phyloP scores from a whole-genome alignment of 1,284 basidiomycete species.

The Kalmanozyma brasiliensis region DNA sequence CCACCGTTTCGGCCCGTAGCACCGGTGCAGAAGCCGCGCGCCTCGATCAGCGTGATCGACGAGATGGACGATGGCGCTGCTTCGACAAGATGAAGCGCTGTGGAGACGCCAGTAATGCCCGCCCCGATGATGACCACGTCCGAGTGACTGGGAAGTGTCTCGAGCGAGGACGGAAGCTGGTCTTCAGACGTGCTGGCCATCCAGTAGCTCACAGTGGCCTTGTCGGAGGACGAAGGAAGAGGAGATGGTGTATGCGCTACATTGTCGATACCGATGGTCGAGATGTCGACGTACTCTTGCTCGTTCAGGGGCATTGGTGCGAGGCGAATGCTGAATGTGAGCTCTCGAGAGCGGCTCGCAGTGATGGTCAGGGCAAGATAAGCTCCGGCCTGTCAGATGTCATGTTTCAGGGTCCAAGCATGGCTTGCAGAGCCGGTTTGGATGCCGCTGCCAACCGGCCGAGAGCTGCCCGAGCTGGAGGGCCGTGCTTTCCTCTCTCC shows the following conservation, averaged over 20 bases:
- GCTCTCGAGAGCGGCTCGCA: neutral
- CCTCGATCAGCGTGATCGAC: slow-evolving; percentile 43
- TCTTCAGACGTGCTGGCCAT: slow-evolving; percentile 20
- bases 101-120: slow-evolving; percentile 51
- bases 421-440: no score
- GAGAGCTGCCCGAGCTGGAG: no score
- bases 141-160: neutral
- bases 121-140: slow-evolving; percentile 49
- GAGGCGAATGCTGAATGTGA: neutral
- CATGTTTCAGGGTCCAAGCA: slow-evolving; percentile 8
- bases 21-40: slow-evolving; percentile 51
- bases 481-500: no score
- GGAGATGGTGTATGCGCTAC: slow-evolving; percentile 12
- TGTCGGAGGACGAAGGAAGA: slow-evolving; percentile 10
- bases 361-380: neutral
- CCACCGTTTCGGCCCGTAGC: slow-evolving; percentile 59
- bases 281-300: slow-evolving; percentile 31
- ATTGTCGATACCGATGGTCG: slow-evolving; percentile 39
- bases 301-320: neutral
- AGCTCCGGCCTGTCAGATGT: neutral
- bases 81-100: slow-evolving; percentile 44
- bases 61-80: neutral
- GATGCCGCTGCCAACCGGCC: neutral
- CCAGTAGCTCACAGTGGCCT: slow-evolving; percentile 49
- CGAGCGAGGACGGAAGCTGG: slow-evolving; percentile 6